Percentiles rank a stretch among this genome's conserved stretches.
phyloP scores from a whole-genome alignment of 768 basidiomycete species.

The Jaapia argillacea region DNA sequence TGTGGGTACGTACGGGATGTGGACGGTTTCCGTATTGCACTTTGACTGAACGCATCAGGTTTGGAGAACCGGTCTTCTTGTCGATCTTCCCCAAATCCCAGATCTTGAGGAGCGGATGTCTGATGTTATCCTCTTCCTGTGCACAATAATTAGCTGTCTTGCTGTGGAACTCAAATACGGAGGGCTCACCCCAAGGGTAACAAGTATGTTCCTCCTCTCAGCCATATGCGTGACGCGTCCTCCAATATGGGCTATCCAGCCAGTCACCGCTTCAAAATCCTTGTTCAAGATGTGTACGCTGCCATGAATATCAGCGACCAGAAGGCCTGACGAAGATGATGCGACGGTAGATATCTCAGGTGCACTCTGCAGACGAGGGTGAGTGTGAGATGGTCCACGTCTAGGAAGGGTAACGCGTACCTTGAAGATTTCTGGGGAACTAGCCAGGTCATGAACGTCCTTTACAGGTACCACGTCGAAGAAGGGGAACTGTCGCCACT shows the following conservation, averaged over 20 bases:
- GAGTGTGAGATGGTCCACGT: slow-evolving; percentile 6
- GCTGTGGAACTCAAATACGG: slow-evolving; percentile 4
- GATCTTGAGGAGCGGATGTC: slow-evolving; percentile 69
- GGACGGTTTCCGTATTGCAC: slow-evolving; percentile 69
- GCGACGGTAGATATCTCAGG: slow-evolving; percentile 66
- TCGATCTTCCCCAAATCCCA: slow-evolving; percentile 78
- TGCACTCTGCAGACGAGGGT: slow-evolving; percentile 30
- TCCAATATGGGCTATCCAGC: slow-evolving; percentile 73
- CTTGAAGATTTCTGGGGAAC: slow-evolving; percentile 71
- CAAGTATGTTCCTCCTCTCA: slow-evolving; percentile 68
- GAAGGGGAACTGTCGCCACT: slow-evolving; percentile 91
- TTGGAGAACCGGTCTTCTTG: slow-evolving; percentile 51
- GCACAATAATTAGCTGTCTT: slow-evolving; percentile 8
- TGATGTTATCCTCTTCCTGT: slow-evolving; percentile 67
- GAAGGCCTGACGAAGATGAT: slow-evolving; percentile 52
- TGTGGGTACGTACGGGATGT: slow-evolving; percentile 49
- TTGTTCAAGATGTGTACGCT: slow-evolving; percentile 67
- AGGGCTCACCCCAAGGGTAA: slow-evolving; percentile 78
- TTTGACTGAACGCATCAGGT: slow-evolving; percentile 64
- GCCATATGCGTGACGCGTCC: slow-evolving; percentile 84
- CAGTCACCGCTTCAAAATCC: slow-evolving; percentile 57
- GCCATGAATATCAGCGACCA: slow-evolving; percentile 83
- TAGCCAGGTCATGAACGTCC: slow-evolving; percentile 68
- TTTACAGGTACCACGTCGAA: slow-evolving; percentile 73
- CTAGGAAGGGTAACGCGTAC: slow-evolving; percentile 24